phyloP scores from a whole-genome alignment of 345 rosid genomes.

The Litchi chinensis region DNA sequence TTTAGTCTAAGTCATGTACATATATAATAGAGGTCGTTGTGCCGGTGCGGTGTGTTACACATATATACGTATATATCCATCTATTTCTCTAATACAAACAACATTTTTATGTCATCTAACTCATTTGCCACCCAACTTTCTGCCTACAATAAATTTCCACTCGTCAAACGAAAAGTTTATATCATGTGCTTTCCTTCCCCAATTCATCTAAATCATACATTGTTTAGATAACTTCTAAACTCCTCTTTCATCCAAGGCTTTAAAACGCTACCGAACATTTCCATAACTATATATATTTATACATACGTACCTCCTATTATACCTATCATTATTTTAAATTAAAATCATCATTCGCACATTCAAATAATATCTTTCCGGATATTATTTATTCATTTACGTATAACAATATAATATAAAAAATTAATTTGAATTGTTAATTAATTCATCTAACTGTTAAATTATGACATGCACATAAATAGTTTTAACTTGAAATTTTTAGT shows the following conservation, averaged over 20 bases:
- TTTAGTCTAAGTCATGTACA: slow-evolving; percentile 20
- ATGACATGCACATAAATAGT: too few relatives aligned
- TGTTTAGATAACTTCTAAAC: not conserved
- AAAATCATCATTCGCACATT: too few relatives aligned
- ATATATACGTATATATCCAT: not conserved
- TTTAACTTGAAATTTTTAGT: too few relatives aligned
- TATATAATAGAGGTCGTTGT: not conserved
- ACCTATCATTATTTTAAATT: not conserved
- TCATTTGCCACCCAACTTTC: not conserved
- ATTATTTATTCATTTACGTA: too few relatives aligned
- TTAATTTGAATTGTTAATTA: too few relatives aligned
- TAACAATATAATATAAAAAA: too few relatives aligned
- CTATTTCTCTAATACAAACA: slow-evolving; percentile 2
- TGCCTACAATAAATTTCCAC: not conserved
- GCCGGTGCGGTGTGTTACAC: not conserved
- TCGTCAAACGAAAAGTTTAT: not conserved
- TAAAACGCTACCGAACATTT: not conserved
- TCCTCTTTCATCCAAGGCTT: not conserved
- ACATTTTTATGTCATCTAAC: slow-evolving; percentile 12
- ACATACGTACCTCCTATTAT: too few relatives aligned
- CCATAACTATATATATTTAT: too few relatives aligned
- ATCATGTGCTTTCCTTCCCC: not conserved
- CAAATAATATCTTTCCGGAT: too few relatives aligned
- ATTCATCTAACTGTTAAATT: too few relatives aligned
- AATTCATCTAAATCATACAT: not conserved